Evolutionary conservation across 208 protist species (phyloP).

Genomic region (Giardia muris): DNA sequence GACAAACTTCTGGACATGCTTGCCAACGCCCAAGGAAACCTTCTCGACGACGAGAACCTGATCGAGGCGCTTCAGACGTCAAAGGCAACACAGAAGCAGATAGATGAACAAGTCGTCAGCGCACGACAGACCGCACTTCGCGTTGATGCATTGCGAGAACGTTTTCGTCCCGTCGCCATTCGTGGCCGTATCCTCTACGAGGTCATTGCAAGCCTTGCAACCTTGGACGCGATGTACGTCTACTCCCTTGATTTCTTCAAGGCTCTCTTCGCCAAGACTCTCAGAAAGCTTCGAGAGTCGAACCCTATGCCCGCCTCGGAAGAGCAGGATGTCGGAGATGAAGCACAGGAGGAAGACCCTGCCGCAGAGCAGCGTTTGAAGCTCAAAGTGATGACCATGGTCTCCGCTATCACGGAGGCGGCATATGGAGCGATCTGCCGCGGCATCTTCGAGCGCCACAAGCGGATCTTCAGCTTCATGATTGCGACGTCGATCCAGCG

Average conservation of each 20-base stretch:
- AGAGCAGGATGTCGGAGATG: not conserved
- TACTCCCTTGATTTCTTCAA: conserved; percentile 90
- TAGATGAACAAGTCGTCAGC: conserved; percentile 43
- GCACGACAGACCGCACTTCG: conserved; percentile 59
- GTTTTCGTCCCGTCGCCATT: conserved; percentile 17
- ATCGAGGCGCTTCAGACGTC: conserved; percentile 72
- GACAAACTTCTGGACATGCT: conserved; percentile 66
- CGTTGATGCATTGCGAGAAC: conserved; percentile 55
- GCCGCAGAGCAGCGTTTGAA: conserved; percentile 46
- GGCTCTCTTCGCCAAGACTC: conserved; percentile 51
- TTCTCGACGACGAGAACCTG: conserved; percentile 74
- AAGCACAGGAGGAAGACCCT: conserved; percentile 33
- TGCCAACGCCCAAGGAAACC: conserved; percentile 12
- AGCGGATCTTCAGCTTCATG: conserved; percentile 73
- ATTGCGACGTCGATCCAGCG: conserved; percentile 41
- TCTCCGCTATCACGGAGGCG: conserved; percentile 59
- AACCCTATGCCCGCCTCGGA: not conserved
- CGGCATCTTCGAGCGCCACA: conserved; percentile 88
- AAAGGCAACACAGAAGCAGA: conserved; percentile 65
- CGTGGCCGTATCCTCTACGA: conserved; percentile 48
- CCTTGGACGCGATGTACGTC: conserved; percentile 85
- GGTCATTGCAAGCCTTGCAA: conserved; percentile 53
- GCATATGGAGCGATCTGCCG: conserved; percentile 81
- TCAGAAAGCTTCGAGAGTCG: conserved; percentile 50
- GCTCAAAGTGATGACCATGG: conserved; percentile 58